Conservation (phyloP, 768 basidiomycete genomes). For the Macrolepiota albuminosa region DNA sequence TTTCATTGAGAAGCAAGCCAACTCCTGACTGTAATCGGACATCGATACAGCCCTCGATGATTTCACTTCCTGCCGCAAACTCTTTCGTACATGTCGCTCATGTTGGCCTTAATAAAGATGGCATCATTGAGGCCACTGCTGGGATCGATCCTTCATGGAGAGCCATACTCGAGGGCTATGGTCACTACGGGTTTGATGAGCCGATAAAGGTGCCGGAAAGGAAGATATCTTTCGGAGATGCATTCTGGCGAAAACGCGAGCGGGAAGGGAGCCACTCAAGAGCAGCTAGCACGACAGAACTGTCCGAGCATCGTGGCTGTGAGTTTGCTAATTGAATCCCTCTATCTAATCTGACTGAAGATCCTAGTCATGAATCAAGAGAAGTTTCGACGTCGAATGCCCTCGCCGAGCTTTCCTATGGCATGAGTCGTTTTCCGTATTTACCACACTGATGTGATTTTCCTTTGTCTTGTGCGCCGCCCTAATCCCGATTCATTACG, state of each 20-base stretch:
- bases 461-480: not conserved
- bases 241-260: slow-evolving; percentile 28
- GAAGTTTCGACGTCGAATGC: slow-evolving; percentile 10
- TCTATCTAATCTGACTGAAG: not conserved
- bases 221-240: slow-evolving; percentile 26
- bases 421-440: not conserved
- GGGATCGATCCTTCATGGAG: slow-evolving; percentile 54
- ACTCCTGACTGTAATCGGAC: slow-evolving; percentile 19
- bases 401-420: slow-evolving; percentile 12
- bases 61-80: slow-evolving; percentile 53
- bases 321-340: not conserved
- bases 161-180: slow-evolving; percentile 28
- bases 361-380: slow-evolving; percentile 1
- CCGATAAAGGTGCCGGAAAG: slow-evolving; percentile 22
- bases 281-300: slow-evolving; percentile 2
- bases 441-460: not conserved
- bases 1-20: slow-evolving; percentile 37
- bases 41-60: slow-evolving; percentile 35
- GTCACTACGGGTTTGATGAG: slow-evolving; percentile 2
- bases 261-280: slow-evolving; percentile 8
- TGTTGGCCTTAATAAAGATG: slow-evolving; percentile 50
- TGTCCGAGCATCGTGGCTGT: slow-evolving; percentile 5
- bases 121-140: slow-evolving; percentile 47
- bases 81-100: slow-evolving; percentile 68
- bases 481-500: not conserved